These are phyloP conservation scores for Fomitopsis pinicola DNA, from an alignment of 1,284 basidiomycete genomes.

Conservation along the genomic window DNA sequence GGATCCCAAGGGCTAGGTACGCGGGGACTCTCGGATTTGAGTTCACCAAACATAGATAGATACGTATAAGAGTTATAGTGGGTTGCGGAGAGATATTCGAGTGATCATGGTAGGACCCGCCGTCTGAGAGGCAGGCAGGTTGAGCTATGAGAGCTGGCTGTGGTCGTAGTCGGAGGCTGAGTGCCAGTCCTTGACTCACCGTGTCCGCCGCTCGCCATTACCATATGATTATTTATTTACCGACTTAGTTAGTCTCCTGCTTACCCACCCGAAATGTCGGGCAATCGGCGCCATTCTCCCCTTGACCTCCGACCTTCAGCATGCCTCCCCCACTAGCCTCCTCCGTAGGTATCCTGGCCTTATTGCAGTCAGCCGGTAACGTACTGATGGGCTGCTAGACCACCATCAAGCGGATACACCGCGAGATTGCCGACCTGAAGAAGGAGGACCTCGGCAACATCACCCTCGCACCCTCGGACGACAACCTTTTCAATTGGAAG, in stretches of 20 bases:
- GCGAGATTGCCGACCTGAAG: conserved; percentile 80
- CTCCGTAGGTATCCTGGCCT: conserved; percentile 6
- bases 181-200: not conserved
- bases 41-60: conserved; percentile 69
- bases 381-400: conserved; percentile 41
- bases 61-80: conserved; percentile 8
- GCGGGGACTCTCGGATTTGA: conserved; percentile 70
- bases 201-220: not conserved
- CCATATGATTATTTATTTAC: not conserved
- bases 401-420: conserved; percentile 83
- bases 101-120: conserved; percentile 44
- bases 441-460: conserved; percentile 80
- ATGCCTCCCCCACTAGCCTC: conserved; percentile 12
- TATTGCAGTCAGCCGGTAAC: too few species aligned
- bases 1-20: conserved; percentile 79
- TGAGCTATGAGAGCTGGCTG: not conserved
- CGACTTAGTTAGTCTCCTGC: not conserved
- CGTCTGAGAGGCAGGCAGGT: not conserved
- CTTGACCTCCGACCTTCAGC: conserved; percentile 1
- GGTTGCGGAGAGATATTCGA: conserved; percentile 47
- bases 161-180: not conserved
- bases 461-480: conserved; percentile 58
- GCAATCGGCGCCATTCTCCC: not conserved
- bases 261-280: not conserved
- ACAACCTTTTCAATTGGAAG: conserved; percentile 48